Percentiles rank a stretch among this genome's conserved stretches.
Evolutionary conservation across 2,329 filamentous ascomycete genomes (phyloP).

Genomic region (Harringtonia aguacate): DNA sequence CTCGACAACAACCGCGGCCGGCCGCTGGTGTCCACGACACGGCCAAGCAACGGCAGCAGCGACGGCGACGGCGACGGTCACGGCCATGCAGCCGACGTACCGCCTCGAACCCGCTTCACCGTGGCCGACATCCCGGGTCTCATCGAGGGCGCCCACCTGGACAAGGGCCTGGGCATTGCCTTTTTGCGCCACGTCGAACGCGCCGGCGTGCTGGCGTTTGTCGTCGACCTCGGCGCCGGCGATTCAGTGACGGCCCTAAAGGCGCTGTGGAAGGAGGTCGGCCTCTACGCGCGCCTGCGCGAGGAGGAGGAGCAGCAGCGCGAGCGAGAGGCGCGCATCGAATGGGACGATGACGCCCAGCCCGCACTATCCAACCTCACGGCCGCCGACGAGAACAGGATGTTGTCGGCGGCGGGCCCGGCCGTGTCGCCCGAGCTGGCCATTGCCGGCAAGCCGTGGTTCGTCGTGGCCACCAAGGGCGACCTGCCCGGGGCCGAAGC

Average conservation of each 20-base stretch:
- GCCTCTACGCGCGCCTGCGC: conserved; percentile 70
- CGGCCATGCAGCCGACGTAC: conserved; percentile 35
- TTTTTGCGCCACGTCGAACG: conserved; percentile 93
- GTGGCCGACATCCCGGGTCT: conserved; percentile 94
- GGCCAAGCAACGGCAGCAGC: too few species aligned
- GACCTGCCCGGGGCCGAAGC: conserved; percentile 69
- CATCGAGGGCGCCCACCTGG: conserved; percentile 84
- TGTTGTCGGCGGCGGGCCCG: background rate
- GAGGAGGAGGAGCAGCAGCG: conserved; percentile 62
- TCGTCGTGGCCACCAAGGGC: conserved; percentile 88
- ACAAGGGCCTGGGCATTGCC: conserved; percentile 80
- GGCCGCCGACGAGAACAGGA: background rate
- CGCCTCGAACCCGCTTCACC: conserved; percentile 68
- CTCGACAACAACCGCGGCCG: conserved; percentile 78
- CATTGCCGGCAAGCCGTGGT: conserved; percentile 93
- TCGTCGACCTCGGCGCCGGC: conserved; percentile 72
- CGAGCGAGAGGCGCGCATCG: conserved; percentile 43
- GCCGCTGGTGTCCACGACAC: conserved; percentile 31
- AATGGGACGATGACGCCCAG: conserved; percentile 38
- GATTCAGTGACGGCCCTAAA: conserved; percentile 72
- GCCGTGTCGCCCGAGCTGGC: conserved; percentile 37
- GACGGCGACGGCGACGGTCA: conserved; percentile 27
- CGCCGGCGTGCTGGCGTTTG: conserved; percentile 85
- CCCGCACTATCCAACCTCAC: background rate
- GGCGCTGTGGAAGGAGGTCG: conserved; percentile 82